Conservation (phyloP, 805 yeast genomes). For the Pichia nakasei region DNA sequence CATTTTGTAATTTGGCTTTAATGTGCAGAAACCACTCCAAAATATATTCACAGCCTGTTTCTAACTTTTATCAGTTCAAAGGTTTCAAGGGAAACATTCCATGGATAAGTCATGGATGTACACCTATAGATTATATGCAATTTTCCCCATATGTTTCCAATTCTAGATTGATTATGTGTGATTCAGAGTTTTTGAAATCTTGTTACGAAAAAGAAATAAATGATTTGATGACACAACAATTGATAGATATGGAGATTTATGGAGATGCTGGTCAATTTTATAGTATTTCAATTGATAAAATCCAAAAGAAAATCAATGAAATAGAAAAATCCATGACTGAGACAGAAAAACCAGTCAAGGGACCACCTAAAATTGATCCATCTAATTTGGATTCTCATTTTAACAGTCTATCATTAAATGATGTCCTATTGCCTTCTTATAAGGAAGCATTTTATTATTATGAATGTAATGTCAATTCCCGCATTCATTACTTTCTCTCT, state of each 20-base stretch:
- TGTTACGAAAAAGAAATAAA: slow-evolving; percentile 54
- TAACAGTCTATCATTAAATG: background rate
- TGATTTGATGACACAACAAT: slow-evolving; percentile 40
- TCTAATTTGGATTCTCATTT: slow-evolving; percentile 2
- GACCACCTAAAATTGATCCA: slow-evolving; percentile 23
- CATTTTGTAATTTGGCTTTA: slow-evolving; percentile 50
- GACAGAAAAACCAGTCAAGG: slow-evolving; percentile 1
- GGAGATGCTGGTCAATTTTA: slow-evolving; percentile 50
- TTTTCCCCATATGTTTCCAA: slow-evolving; percentile 33
- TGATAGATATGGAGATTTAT: slow-evolving; percentile 52
- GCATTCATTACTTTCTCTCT: slow-evolving; percentile 60
- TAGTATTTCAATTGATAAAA: slow-evolving; percentile 45
- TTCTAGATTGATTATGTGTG: slow-evolving; percentile 65
- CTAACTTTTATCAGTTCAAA: slow-evolving; percentile 17
- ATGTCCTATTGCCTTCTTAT: slow-evolving; percentile 7
- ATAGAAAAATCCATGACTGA: slow-evolving; percentile 28
- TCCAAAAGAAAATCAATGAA: slow-evolving; percentile 36
- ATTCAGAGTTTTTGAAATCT: slow-evolving; percentile 40
- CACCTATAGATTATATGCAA: slow-evolving; percentile 16
- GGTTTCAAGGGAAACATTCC: slow-evolving; percentile 43
- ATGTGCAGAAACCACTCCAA: slow-evolving; percentile 41
- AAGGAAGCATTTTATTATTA: slow-evolving; percentile 60
- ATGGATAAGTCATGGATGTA: slow-evolving; percentile 28
- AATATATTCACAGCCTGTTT: slow-evolving; percentile 26
- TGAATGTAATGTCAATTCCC: slow-evolving; percentile 57